phyloP scores from a whole-genome alignment of 352 stramenopile genomes.

The Thraustochytrium sp. region DNA sequence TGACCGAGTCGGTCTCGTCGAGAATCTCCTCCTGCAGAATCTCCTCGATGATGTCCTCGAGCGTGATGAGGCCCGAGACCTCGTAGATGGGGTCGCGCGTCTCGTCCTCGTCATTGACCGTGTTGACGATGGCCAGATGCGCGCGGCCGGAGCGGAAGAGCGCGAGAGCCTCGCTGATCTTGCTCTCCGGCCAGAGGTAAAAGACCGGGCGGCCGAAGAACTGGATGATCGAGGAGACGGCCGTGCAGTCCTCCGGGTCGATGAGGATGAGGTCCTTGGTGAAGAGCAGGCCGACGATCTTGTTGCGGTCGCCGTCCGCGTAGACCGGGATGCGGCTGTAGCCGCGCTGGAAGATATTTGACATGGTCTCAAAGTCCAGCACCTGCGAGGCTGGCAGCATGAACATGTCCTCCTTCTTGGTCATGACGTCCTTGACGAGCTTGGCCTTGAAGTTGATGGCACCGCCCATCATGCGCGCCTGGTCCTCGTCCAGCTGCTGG shows the following conservation, averaged over 20 bases:
- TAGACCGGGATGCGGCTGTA: constrained; percentile 90
- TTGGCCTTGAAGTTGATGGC: constrained; percentile 88
- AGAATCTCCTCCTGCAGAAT: constrained; percentile 92
- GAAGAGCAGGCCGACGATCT: constrained; percentile 93
- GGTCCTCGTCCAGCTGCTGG: constrained; percentile 84
- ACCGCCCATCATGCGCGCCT: constrained; percentile 84
- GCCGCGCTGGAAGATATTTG: constrained; percentile 88
- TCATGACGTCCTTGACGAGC: constrained; percentile 86
- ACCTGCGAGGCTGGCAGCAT: constrained; percentile 66
- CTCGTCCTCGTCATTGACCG: constrained; percentile 67
- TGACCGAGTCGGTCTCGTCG: constrained; percentile 80
- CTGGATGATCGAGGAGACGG: constrained; percentile 63
- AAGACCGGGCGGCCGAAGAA: constrained; percentile 65
- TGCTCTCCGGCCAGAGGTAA: constrained; percentile 57
- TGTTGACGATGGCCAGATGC: constrained; percentile 87
- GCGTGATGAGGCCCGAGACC: constrained; percentile 90
- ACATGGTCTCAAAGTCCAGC: constrained; percentile 70
- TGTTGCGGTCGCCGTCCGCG: constrained; percentile 58
- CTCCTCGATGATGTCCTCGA: constrained; percentile 97
- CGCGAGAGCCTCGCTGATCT: constrained; percentile 82
- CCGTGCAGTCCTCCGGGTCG: constrained; percentile 84
- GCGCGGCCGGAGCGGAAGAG: constrained; percentile 83
- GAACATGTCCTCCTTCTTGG: constrained; percentile 82
- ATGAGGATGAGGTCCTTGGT: constrained; percentile 98
- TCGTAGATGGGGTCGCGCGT: constrained; percentile 89